Percentiles rank a stretch among this genome's conserved stretches.
Evolutionary conservation across 2,329 filamentous ascomycete species (phyloP).

Genomic region (Eutypella sp.): DNA sequence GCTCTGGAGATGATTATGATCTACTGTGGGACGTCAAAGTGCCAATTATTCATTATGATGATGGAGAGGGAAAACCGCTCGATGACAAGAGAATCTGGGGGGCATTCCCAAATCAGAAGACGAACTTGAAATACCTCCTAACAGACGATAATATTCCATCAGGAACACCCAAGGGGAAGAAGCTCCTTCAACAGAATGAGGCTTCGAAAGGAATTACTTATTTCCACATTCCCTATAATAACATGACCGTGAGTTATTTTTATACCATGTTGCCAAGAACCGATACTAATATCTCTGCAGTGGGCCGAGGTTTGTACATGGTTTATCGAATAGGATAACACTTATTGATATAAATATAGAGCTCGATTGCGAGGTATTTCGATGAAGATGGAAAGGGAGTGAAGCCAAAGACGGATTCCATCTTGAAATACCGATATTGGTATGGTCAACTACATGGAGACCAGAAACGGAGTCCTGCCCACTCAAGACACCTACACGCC

Average conservation of each 20-base stretch:
- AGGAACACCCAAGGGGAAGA: no score
- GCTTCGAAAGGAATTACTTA: slow-evolving; percentile 11
- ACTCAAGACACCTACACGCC: slow-evolving; percentile 32
- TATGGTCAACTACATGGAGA: slow-evolving; percentile 28
- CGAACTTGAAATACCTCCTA: slow-evolving; percentile 8
- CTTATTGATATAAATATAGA: slow-evolving; percentile 9
- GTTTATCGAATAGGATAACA: not conserved
- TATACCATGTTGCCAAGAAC: not conserved
- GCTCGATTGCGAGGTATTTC: slow-evolving; percentile 26
- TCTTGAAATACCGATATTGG: slow-evolving; percentile 30
- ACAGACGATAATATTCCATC: not conserved
- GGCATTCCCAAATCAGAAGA: slow-evolving; percentile 21
- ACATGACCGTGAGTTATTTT: slow-evolving; percentile 24
- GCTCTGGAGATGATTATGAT: slow-evolving; percentile 10
- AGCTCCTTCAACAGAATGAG: slow-evolving; percentile 1
- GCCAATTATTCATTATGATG: slow-evolving; percentile 16
- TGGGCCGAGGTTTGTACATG: slow-evolving; percentile 21
- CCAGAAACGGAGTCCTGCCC: slow-evolving; percentile 14
- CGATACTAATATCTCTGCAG: slow-evolving; percentile 8
- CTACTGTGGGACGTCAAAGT: slow-evolving; percentile 16
- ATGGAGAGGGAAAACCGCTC: not conserved
- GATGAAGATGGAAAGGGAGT: slow-evolving; percentile 7
- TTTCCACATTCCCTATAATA: slow-evolving; percentile 29
- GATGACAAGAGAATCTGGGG: slow-evolving; percentile 5
- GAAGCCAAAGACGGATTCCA: slow-evolving; percentile 15